Percentiles rank a stretch among this genome's conserved stretches.
Conservation (phyloP, 1,284 basidiomycete genomes). For the Xanthoconium separans region DNA sequence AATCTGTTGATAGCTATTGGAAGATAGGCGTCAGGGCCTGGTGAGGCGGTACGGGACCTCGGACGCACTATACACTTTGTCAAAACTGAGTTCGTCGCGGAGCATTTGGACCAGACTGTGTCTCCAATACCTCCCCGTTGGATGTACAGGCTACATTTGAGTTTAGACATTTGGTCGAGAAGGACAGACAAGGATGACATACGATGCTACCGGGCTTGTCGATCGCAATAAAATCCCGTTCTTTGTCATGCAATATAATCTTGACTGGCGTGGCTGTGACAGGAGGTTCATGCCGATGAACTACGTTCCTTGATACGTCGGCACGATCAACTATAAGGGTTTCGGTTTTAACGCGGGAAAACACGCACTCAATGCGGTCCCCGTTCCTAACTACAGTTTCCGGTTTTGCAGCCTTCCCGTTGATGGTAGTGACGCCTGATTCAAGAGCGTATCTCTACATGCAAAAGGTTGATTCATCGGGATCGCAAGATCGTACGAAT, state of each 20-base stretch:
- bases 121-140: conserved; percentile 84
- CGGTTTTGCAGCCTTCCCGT: conserved; percentile 79
- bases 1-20: conserved; percentile 86
- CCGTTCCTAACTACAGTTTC: conserved; percentile 84
- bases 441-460: conserved; percentile 83
- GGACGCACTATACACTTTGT: conserved; percentile 79
- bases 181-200: conserved; percentile 19
- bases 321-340: not conserved
- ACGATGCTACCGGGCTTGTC: conserved; percentile 94
- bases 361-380: conserved; percentile 83
- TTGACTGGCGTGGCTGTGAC: conserved; percentile 86
- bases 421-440: conserved; percentile 93
- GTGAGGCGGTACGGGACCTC: conserved; percentile 1
- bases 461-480: not conserved
- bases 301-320: conserved; percentile 68
- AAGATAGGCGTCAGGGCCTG: conserved; percentile 1
- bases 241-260: conserved; percentile 75
- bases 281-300: conserved; percentile 96
- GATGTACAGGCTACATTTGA: conserved; percentile 73
- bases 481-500: not conserved
- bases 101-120: conserved; percentile 90
- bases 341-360: not conserved
- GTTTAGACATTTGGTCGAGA: not conserved
- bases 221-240: conserved; percentile 86
- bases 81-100: conserved; percentile 79